Conservation (phyloP, 768 basidiomycete species). For the Leccinum disarticulatum region DNA sequence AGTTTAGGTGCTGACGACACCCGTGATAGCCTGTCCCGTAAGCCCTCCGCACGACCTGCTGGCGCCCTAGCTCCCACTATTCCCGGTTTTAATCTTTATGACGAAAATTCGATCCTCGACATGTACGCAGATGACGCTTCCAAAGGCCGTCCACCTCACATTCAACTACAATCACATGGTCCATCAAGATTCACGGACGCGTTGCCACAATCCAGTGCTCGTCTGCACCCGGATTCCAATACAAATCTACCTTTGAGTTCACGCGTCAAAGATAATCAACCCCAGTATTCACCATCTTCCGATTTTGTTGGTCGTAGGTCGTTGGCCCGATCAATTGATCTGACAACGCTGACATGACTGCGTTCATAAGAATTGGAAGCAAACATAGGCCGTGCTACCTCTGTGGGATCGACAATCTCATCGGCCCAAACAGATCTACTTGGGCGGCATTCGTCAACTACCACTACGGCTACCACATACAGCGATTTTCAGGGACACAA, state of each 20-base stretch:
- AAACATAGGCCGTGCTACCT: conserved; percentile 27
- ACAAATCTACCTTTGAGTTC: conserved; percentile 9
- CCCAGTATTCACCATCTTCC: conserved; percentile 18
- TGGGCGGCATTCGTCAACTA: conserved; percentile 26
- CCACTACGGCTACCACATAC: conserved; percentile 27
- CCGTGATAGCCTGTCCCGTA: conserved; percentile 21
- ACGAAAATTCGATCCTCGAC: conserved; percentile 25
- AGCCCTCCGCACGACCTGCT: conserved; percentile 28
- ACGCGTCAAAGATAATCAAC: conserved; percentile 22
- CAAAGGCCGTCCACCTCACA: conserved; percentile 17
- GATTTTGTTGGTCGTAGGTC: conserved; percentile 28
- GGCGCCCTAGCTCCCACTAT: conserved; percentile 29
- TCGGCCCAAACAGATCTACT: conserved; percentile 27
- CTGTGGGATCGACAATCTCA: conserved; percentile 29
- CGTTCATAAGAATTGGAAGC: conserved; percentile 18
- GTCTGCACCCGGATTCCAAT: conserved; percentile 14
- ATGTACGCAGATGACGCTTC: conserved; percentile 23
- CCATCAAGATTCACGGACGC: conserved; percentile 24
- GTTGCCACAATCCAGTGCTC: conserved; percentile 13
- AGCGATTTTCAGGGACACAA: conserved; percentile 21
- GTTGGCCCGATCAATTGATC: not conserved
- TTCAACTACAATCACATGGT: conserved; percentile 19
- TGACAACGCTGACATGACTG: conserved; percentile 4
- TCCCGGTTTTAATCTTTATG: conserved; percentile 26
- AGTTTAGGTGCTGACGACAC: conserved; percentile 16